Percentiles rank a stretch among this genome's conserved stretches.
phyloP scores from a whole-genome alignment of 116 monocot species.

The Trichopus zeylanicus region DNA sequence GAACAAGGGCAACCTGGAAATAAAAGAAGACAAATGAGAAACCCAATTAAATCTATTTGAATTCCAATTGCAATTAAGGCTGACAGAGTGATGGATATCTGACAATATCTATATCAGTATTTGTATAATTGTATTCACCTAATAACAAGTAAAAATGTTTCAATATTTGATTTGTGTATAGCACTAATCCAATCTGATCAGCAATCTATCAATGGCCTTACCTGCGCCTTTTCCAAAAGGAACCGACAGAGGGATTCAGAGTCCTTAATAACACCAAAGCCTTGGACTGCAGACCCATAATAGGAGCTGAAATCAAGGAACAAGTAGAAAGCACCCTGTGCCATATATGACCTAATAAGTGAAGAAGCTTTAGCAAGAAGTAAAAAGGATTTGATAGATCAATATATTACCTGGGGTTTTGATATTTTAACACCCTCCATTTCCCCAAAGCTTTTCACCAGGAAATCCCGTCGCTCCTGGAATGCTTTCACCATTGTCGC shows the following conservation, averaged over 20 bases:
- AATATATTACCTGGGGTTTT: constrained; percentile 60
- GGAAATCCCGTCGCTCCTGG: constrained; percentile 68
- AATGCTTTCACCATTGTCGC: constrained; percentile 87
- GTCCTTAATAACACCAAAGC: constrained; percentile 62
- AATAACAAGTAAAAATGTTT: too few relatives aligned
- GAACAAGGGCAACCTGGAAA: constrained; percentile 78
- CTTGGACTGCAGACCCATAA: constrained; percentile 72
- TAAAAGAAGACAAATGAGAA: too few relatives aligned
- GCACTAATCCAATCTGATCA: too few relatives aligned
- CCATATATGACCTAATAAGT: too few relatives aligned
- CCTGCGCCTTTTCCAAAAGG: constrained; percentile 74
- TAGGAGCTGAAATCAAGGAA: constrained; percentile 87
- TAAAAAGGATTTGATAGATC: neutral
- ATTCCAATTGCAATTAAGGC: too few relatives aligned
- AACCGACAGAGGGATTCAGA: constrained; percentile 80
- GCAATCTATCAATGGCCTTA: too few relatives aligned
- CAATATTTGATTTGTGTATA: too few relatives aligned
- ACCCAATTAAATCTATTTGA: too few relatives aligned
- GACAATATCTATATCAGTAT: too few relatives aligned
- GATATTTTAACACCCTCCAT: constrained; percentile 84
- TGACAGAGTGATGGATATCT: too few relatives aligned
- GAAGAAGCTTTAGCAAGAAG: too few relatives aligned
- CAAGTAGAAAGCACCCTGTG: constrained; percentile 99
- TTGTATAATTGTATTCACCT: too few relatives aligned
- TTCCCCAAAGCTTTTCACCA: constrained; percentile 66